Evolutionary conservation across 257 asterid species (phyloP).

Genomic region (Linaria vulgaris): DNA sequence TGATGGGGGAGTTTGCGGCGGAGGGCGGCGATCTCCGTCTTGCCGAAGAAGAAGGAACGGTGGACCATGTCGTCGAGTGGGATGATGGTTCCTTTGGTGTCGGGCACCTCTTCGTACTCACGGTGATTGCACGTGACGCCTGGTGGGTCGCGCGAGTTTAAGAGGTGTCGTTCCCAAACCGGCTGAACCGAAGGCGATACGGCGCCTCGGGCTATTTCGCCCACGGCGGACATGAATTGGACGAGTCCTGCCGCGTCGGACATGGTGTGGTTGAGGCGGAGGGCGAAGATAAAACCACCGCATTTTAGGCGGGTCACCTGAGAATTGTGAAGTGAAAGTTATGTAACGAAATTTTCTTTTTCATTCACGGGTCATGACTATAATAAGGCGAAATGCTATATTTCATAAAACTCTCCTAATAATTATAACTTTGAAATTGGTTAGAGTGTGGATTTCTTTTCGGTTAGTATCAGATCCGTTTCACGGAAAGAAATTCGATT

Average conservation of each 20-base stretch:
- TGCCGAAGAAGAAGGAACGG: conserved; percentile 52
- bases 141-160: conserved; percentile 52
- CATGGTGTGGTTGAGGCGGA: conserved; percentile 68
- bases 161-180: conserved; percentile 59
- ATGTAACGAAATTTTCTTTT: too few relatives aligned
- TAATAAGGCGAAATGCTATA: too few relatives aligned
- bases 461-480: too few relatives aligned
- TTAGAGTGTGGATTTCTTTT: too few relatives aligned
- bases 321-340: background rate
- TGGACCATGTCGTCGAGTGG: conserved; percentile 47
- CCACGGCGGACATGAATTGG: conserved; percentile 60
- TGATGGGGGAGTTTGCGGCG: conserved; percentile 40
- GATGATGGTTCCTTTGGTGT: conserved; percentile 36
- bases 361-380: too few relatives aligned
- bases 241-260: conserved; percentile 61
- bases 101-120: conserved; percentile 48
- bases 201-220: conserved; percentile 62
- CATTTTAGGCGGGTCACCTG: conserved; percentile 72
- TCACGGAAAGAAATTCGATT: too few relatives aligned
- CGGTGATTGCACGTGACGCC: conserved; percentile 37
- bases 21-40: conserved; percentile 42
- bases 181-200: conserved; percentile 42
- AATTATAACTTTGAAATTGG: too few relatives aligned
- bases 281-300: conserved; percentile 61
- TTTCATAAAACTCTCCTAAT: too few relatives aligned